phyloP scores from a whole-genome alignment of 139 green algal genomes.

The Medakamo hakoo region DNA sequence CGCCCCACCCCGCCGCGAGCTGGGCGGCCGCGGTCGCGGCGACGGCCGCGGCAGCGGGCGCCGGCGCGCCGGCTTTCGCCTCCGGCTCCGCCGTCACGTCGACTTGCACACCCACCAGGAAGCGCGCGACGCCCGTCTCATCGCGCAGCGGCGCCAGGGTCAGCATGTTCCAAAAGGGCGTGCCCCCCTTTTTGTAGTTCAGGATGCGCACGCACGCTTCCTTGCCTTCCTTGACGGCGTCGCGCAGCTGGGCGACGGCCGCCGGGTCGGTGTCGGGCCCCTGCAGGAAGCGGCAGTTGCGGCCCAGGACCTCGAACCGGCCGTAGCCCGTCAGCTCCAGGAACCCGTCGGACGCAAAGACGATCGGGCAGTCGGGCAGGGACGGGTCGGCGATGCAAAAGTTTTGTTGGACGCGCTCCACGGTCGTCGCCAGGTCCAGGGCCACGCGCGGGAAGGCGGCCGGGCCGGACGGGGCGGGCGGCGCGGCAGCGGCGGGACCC shows the following conservation, averaged over 20 bases:
- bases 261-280: conserved; percentile 61
- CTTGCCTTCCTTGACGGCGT: conserved; percentile 43
- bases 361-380: conserved; percentile 94
- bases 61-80: conserved; percentile 14
- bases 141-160: conserved; percentile 83
- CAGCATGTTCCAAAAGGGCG: conserved; percentile 96
- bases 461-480: background rate
- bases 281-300: conserved; percentile 85
- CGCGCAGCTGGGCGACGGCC: conserved; percentile 58
- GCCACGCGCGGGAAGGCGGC: conserved; percentile 60
- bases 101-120: conserved; percentile 85
- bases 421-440: conserved; percentile 89
- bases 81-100: conserved; percentile 38
- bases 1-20: conserved; percentile 5
- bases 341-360: conserved; percentile 84
- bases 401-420: conserved; percentile 96
- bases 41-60: conserved; percentile 4
- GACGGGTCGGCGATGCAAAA: conserved; percentile 92
- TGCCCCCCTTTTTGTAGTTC: conserved; percentile 82
- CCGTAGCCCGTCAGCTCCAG: conserved; percentile 85
- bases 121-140: conserved; percentile 54
- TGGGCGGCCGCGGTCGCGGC: conserved; percentile 18
- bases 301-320: conserved; percentile 83
- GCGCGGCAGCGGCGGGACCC: background rate
- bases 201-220: conserved; percentile 82